Base-by-base conservation (phyloP, 73 alveolate genomes). In the Chromera velia region DNA sequence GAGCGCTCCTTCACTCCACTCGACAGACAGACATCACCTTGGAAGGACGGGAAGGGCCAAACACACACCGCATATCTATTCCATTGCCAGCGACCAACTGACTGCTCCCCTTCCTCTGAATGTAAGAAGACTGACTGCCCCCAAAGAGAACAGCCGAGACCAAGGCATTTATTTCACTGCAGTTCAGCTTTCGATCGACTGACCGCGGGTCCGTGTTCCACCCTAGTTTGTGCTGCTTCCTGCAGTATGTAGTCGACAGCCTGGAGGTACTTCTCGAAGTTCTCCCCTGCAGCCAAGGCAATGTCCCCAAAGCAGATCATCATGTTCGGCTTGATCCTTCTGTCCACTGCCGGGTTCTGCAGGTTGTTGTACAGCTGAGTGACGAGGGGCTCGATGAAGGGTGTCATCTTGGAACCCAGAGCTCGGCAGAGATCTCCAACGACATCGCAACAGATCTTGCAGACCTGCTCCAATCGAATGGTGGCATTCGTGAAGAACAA, bases 231-330 rank as follows among this genome's bases (percentile, higher is more conserved):
- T 17, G 86, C 69, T 24, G 86, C 86, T 32, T 80, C 86, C 34
- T 69, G 69, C 26, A 80, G 80, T 73, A 80, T 70, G 70, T 68
- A 74, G 68, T 70, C 86, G 34, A 80, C 86, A 17, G 86, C 80
- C n/a, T 77, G 79, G 28, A 80, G 68, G 4, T 4, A 7, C 86
- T 80, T 72, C 74, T 80, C 86, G 30, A 80, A 80, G 62, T 80
- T 80, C 19, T 80, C 86, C 22, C 75, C 70, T 66, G 70, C 70
- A 33, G 86, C 86, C 80, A 80, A 46, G 49, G 86, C 86, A 19
- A 80, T 80, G 80, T 80, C 86, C 32, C 86, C 86, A 33, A 80
- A 80, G 71, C 86, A 70, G 30, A 71, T 49, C 80, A 80, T 80
- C 68, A 75, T 68, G 34, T 28, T 72, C 4, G 72, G 49, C 80